Evolutionary conservation across 768 basidiomycete genomes (phyloP), one percentile per base, ranked within the genome.

Genomic region (Lyophyllum semitale): DNA sequence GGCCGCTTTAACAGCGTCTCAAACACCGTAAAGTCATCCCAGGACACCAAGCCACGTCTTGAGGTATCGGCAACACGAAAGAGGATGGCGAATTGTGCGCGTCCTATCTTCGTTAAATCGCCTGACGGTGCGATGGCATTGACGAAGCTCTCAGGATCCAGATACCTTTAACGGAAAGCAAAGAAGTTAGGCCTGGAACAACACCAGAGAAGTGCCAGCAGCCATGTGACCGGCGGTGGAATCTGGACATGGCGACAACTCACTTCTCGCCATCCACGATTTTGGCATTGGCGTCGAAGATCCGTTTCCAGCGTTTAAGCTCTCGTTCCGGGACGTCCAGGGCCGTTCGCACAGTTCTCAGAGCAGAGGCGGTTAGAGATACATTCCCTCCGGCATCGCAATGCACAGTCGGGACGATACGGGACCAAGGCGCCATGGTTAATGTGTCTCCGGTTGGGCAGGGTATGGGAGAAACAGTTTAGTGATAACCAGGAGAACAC

Each of bases 21-120:
- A 68, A 99, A 99, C 58, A 96, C 88, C 6, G 87, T 87, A 63
- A 97, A 99, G 71, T 99, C 97, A 64, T 97, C 94, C 89, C 93
- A 98, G 48, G 89, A 89, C 51, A 96, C 81, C 23, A 90, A 75
- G 33, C 87, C 93, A 60, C 86, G 83, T 67, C 84, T 82, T 41
- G 84, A 82, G 41, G 82, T 76, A 74, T 95, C 94, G 45, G 93
- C 93, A 54, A 95, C 91, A 53, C 87, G 86, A 75, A 95, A 96
- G 59, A 96, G 81, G 55, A 95, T 88, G 35, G 85, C 87, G 67
- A 93, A 98, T 67, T 97, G 95, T 8, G 88, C 83, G 20, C 91
- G 87, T 32, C 87, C 87, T 62, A 98, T 95, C 71, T 89, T 91
- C 53, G 84, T 80, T 62, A 94, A 79, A 77, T 96, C 94, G 30